Evolutionary conservation across 208 protist genomes (phyloP).

Genomic region (Leishmania mexicana): DNA sequence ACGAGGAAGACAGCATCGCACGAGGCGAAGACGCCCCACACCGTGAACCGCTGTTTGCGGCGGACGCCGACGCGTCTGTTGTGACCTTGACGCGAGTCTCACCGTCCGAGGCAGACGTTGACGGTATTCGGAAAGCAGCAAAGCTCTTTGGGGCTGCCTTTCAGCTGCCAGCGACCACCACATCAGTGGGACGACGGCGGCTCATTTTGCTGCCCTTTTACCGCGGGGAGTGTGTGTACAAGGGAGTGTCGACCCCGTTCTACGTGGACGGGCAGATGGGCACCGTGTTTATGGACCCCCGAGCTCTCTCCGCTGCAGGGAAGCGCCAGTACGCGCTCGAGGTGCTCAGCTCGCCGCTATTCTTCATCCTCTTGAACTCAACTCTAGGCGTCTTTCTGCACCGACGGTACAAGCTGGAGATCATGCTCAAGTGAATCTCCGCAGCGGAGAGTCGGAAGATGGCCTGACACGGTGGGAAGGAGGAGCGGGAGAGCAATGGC

Average conservation of each 20-base stretch:
- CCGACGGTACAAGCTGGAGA: slow-evolving; percentile 10
- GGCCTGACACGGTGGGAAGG: not conserved
- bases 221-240: slow-evolving; percentile 35
- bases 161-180: slow-evolving; percentile 18
- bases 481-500: not conserved
- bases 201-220: slow-evolving; percentile 34
- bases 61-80: slow-evolving; percentile 4
- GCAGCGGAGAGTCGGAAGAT: not conserved
- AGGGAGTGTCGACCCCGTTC: slow-evolving; percentile 23
- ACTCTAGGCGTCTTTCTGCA: slow-evolving; percentile 21
- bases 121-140: slow-evolving; percentile 16
- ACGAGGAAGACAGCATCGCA: not conserved
- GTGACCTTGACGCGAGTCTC: slow-evolving; percentile 8
- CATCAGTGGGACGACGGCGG: slow-evolving; percentile 5
- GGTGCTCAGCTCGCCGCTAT: slow-evolving; percentile 39
- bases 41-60: slow-evolving; percentile 27
- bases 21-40: not conserved
- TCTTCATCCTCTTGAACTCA: slow-evolving; percentile 34
- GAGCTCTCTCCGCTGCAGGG: not conserved
- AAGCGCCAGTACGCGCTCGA: slow-evolving; percentile 6
- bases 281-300: slow-evolving; percentile 19
- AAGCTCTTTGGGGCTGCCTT: slow-evolving; percentile 35
- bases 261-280: slow-evolving; percentile 50
- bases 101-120: slow-evolving; percentile 2
- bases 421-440: slow-evolving; percentile 10